These are phyloP conservation scores for Paecilomyces dactylethromorphus DNA, from an alignment of 2,329 filamentous ascomycete genomes.

Conservation along the genomic window DNA sequence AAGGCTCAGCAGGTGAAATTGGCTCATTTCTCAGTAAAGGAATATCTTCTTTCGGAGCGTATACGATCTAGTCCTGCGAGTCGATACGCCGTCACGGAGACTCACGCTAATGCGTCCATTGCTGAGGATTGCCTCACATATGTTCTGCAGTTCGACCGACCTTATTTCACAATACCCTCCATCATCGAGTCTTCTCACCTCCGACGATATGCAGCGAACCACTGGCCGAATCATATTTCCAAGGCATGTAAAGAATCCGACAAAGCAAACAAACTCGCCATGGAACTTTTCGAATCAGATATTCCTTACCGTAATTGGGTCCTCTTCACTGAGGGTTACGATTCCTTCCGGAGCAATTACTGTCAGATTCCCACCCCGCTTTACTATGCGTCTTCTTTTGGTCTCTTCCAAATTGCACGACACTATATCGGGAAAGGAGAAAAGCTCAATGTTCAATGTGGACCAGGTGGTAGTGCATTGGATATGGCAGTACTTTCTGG, in stretches of 20 bases:
- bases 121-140: conserved; percentile 16
- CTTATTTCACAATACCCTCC: not conserved
- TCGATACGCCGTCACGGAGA: not conserved
- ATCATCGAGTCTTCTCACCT: not conserved
- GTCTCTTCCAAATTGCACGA: not conserved
- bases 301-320: not conserved
- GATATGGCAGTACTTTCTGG: not conserved
- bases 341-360: not conserved
- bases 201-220: not conserved
- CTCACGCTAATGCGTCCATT: conserved; percentile 5
- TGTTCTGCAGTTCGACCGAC: conserved; percentile 9
- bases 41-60: not conserved
- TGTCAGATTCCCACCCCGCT: not conserved
- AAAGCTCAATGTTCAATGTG: not conserved
- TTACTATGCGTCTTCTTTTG: not conserved
- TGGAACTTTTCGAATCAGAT: not conserved
- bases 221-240: not conserved
- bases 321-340: not conserved
- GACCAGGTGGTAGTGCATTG: not conserved
- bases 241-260: not conserved
- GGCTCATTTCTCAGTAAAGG: conserved; percentile 14
- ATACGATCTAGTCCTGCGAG: not conserved
- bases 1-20: conserved; percentile 5
- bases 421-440: not conserved
- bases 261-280: not conserved